phyloP scores from a whole-genome alignment of 2,329 filamentous ascomycete genomes.

The Pseudogymnoascus pannorum region DNA sequence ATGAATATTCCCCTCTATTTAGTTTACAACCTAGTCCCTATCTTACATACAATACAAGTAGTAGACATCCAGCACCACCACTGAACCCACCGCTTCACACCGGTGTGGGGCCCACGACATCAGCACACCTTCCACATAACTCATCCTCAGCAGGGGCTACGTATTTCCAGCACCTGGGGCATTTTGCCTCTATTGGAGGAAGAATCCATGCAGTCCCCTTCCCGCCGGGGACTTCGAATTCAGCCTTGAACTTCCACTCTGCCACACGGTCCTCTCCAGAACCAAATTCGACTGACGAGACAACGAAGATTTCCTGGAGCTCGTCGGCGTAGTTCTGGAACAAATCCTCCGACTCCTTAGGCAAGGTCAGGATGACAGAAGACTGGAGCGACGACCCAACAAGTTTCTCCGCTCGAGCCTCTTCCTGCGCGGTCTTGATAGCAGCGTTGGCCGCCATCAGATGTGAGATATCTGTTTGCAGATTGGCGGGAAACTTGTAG shows the following conservation, averaged over 20 bases:
- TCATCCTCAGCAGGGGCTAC: slow-evolving; percentile 57
- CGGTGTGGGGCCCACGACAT: slow-evolving; percentile 44
- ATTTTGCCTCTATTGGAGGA: slow-evolving; percentile 57
- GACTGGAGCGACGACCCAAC: slow-evolving; percentile 78
- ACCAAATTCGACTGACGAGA: slow-evolving; percentile 53
- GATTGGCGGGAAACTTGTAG: slow-evolving; percentile 12
- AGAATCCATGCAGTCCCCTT: slow-evolving; percentile 23
- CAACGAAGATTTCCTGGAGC: slow-evolving; percentile 55
- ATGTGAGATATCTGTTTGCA: slow-evolving; percentile 18
- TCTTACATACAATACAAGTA: slow-evolving; percentile 7
- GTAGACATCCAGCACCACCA: slow-evolving; percentile 5
- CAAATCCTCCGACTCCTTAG: slow-evolving; percentile 26
- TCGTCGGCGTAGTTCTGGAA: slow-evolving; percentile 32
- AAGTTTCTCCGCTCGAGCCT: slow-evolving; percentile 60
- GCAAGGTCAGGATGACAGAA: slow-evolving; percentile 51
- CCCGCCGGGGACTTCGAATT: slow-evolving; percentile 21
- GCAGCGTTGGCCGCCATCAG: slow-evolving; percentile 42
- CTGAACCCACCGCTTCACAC: not conserved
- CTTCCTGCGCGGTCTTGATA: slow-evolving; percentile 70
- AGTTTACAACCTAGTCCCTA: not conserved
- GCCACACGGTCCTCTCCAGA: slow-evolving; percentile 36
- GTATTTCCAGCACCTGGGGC: slow-evolving; percentile 83
- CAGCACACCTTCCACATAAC: slow-evolving; percentile 68
- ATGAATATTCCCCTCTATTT: not conserved
- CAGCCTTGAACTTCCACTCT: slow-evolving; percentile 37